Evolutionary conservation across 2,329 filamentous ascomycete species (phyloP).

Genomic region (Chrysosporium keratinophilum): DNA sequence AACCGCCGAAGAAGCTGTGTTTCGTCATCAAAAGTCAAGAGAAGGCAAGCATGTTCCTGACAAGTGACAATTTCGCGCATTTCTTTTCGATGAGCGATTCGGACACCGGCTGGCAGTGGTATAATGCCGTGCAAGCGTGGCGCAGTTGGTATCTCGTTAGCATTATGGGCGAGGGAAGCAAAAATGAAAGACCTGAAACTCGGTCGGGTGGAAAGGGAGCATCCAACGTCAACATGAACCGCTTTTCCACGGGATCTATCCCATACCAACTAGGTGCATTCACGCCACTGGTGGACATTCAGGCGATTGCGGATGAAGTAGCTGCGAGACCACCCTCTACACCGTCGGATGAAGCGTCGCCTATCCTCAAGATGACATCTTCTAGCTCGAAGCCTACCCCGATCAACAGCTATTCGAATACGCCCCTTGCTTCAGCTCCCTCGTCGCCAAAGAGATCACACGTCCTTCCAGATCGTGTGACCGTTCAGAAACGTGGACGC

Average conservation of each 20-base stretch:
- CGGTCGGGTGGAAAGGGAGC: slow-evolving; percentile 16
- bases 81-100: slow-evolving; percentile 78
- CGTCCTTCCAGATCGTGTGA: neutral
- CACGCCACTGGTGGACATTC: slow-evolving; percentile 43
- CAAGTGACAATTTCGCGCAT: slow-evolving; percentile 77
- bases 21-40: slow-evolving; percentile 89
- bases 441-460: slow-evolving; percentile 7
- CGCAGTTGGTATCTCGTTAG: slow-evolving; percentile 85
- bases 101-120: slow-evolving; percentile 56
- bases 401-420: neutral
- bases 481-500: slow-evolving; percentile 4
- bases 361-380: neutral
- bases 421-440: slow-evolving; percentile 6
- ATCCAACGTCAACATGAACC: slow-evolving; percentile 18
- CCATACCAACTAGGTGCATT: slow-evolving; percentile 56
- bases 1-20: slow-evolving; percentile 73
- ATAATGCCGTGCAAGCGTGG: slow-evolving; percentile 65
- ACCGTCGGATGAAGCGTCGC: neutral
- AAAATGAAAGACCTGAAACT: slow-evolving; percentile 22
- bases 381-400: neutral
- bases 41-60: slow-evolving; percentile 71
- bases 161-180: slow-evolving; percentile 50
- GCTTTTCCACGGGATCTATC: slow-evolving; percentile 15
- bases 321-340: neutral
- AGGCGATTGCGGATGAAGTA: neutral